These are phyloP conservation scores for Brettanomyces nanus DNA, from an alignment of 805 yeast genomes.

Conservation along the genomic window DNA sequence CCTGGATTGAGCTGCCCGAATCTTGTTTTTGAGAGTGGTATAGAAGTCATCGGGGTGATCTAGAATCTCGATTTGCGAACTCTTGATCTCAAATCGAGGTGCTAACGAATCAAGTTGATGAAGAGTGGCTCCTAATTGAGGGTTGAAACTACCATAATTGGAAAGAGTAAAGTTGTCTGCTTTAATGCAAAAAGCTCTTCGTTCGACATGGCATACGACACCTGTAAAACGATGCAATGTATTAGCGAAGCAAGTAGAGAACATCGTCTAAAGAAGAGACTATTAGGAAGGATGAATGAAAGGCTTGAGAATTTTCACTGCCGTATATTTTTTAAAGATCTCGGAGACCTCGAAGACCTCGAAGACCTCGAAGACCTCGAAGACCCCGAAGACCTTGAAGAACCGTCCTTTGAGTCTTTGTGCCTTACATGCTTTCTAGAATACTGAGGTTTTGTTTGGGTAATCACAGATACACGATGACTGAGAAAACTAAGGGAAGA, in stretches of 20 bases:
- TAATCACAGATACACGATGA: neutral
- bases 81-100: slow-evolving; percentile 55
- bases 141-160: slow-evolving; percentile 21
- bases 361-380: no score
- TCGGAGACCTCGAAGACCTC: no score
- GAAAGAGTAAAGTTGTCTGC: slow-evolving; percentile 20
- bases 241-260: neutral
- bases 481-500: neutral
- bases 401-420: no score
- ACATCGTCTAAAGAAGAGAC: no score
- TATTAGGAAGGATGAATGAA: no score
- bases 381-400: no score
- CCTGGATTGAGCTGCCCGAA: slow-evolving; percentile 50
- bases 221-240: slow-evolving; percentile 10
- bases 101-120: slow-evolving; percentile 53
- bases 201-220: slow-evolving; percentile 11
- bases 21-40: slow-evolving; percentile 50
- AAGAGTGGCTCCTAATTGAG: slow-evolving; percentile 21
- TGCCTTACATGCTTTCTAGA: no score
- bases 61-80: slow-evolving; percentile 53
- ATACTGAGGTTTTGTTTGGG: no score
- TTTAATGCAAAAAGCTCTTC: slow-evolving; percentile 15
- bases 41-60: slow-evolving; percentile 70
- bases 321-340: no score
- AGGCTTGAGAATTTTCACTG: no score